Conservation (phyloP, 1,284 basidiomycete species). For the Cutaneotrichosporon cyanovorans region DNA sequence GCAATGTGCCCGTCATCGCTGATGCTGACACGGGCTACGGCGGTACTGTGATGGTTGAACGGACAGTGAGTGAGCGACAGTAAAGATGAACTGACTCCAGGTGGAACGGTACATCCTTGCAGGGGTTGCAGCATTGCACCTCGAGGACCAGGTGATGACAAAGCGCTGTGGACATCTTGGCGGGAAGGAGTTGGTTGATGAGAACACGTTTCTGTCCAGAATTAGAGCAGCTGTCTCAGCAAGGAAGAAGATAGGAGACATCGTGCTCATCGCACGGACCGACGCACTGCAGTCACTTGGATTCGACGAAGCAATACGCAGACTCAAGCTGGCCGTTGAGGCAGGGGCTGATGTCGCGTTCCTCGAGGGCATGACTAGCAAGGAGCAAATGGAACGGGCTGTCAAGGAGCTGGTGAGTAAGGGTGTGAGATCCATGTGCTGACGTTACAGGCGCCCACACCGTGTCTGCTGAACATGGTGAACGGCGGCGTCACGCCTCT, state of each 20-base stretch:
- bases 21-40: conserved; percentile 79
- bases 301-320: conserved; percentile 52
- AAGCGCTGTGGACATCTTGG: conserved; percentile 74
- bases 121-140: conserved; percentile 68
- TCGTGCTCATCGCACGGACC: conserved; percentile 71
- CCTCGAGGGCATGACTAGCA: conserved; percentile 68
- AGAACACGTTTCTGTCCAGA: conserved; percentile 46
- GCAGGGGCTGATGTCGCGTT: conserved; percentile 74
- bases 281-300: conserved; percentile 62
- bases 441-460: conserved; percentile 5
- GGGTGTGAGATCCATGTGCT: conserved; percentile 33
- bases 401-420: conserved; percentile 59
- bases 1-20: conserved; percentile 54
- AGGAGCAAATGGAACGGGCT: conserved; percentile 58
- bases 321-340: conserved; percentile 47
- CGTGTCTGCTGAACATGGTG: conserved; percentile 65
- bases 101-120: conserved; percentile 62
- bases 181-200: conserved; percentile 63
- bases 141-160: conserved; percentile 75
- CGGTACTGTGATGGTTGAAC: conserved; percentile 59
- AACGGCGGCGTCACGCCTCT: conserved; percentile 67
- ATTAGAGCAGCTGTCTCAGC: conserved; percentile 69
- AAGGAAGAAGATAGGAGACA: conserved; percentile 61
- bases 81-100: conserved; percentile 23
- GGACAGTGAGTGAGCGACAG: conserved; percentile 3